phyloP scores from a whole-genome alignment of 768 basidiomycete genomes.

The Tephrocybe sp. region DNA sequence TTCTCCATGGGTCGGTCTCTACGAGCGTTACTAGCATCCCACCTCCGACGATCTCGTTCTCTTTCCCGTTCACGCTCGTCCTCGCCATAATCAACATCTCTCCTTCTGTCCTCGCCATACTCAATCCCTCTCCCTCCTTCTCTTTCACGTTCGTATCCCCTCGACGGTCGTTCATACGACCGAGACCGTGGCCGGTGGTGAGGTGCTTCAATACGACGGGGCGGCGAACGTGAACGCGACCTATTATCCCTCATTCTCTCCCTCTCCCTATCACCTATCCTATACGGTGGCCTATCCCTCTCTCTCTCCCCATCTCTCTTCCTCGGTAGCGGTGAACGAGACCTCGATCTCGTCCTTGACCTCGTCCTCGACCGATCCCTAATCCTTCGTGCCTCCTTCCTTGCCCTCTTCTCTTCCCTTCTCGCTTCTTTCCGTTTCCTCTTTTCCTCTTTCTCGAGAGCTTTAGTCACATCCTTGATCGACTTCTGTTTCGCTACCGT shows the following conservation, averaged over 20 bases:
- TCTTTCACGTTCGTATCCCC: slow-evolving; percentile 1
- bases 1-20: slow-evolving; percentile 2
- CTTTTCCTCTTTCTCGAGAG: slow-evolving; percentile 47
- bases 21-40: slow-evolving; percentile 45
- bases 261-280: background rate
- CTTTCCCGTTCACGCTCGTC: slow-evolving; percentile 27
- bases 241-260: slow-evolving; percentile 15
- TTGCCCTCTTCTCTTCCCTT: slow-evolving; percentile 46
- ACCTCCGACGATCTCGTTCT: slow-evolving; percentile 47
- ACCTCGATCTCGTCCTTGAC: slow-evolving; percentile 17
- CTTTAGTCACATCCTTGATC: slow-evolving; percentile 20
- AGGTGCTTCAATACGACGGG: slow-evolving; percentile 19
- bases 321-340: slow-evolving; percentile 25
- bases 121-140: background rate
- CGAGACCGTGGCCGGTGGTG: slow-evolving; percentile 14
- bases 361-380: slow-evolving; percentile 13
- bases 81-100: slow-evolving; percentile 28
- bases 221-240: slow-evolving; percentile 2
- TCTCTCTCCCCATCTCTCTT: slow-evolving; percentile 16
- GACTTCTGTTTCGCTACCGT: slow-evolving; percentile 13
- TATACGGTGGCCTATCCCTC: background rate
- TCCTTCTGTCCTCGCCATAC: background rate
- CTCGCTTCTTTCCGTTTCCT: slow-evolving; percentile 48
- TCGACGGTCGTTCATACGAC: slow-evolving; percentile 6
- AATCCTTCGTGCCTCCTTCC: slow-evolving; percentile 21